Evolutionary conservation across 1,284 basidiomycete species (phyloP).

Genomic region (Ceratobasidium sp.): DNA sequence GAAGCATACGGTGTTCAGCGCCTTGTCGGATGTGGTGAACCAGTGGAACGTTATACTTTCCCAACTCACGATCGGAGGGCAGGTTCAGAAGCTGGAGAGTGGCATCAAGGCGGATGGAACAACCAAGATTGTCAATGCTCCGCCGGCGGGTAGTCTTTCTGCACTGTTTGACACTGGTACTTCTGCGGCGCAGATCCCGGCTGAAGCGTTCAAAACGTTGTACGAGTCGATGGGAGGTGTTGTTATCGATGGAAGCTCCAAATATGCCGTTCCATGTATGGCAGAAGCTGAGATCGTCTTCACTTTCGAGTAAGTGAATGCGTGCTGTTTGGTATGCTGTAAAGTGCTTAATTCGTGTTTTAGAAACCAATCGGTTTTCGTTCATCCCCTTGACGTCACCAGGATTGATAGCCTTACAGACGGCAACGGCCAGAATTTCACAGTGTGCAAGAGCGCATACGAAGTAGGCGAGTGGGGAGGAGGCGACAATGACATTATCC

Average conservation of each 20-base stretch:
- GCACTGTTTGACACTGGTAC: slow-evolving; percentile 40
- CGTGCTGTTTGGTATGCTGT: neutral
- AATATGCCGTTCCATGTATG: slow-evolving; percentile 33
- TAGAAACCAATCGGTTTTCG: slow-evolving; percentile 22
- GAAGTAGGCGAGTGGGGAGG: slow-evolving; percentile 6
- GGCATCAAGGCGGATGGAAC: slow-evolving; percentile 1
- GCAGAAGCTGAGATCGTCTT: slow-evolving; percentile 16
- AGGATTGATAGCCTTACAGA: neutral
- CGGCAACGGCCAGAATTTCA: slow-evolving; percentile 9
- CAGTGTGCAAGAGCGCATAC: slow-evolving; percentile 8
- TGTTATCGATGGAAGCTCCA: neutral
- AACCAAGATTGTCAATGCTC: neutral
- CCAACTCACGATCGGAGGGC: slow-evolving; percentile 15
- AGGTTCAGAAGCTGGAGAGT: slow-evolving; percentile 2
- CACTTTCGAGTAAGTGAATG: slow-evolving; percentile 15
- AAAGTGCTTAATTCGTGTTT: neutral
- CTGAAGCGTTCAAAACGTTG: slow-evolving; percentile 14
- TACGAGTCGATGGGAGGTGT: slow-evolving; percentile 36
- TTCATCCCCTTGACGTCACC: slow-evolving; percentile 28
- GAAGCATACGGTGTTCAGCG: slow-evolving; percentile 20
- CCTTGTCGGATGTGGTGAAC: neutral
- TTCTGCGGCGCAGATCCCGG: slow-evolving; percentile 25
- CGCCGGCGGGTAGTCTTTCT: slow-evolving; percentile 24
- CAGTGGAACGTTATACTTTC: slow-evolving; percentile 32
- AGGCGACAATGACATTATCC: slow-evolving; percentile 19